Evolutionary conservation across 2,329 filamentous ascomycete species (phyloP), one percentile per base, ranked within the genome.

Genomic region (Paraconiothyrium brasiliense): DNA sequence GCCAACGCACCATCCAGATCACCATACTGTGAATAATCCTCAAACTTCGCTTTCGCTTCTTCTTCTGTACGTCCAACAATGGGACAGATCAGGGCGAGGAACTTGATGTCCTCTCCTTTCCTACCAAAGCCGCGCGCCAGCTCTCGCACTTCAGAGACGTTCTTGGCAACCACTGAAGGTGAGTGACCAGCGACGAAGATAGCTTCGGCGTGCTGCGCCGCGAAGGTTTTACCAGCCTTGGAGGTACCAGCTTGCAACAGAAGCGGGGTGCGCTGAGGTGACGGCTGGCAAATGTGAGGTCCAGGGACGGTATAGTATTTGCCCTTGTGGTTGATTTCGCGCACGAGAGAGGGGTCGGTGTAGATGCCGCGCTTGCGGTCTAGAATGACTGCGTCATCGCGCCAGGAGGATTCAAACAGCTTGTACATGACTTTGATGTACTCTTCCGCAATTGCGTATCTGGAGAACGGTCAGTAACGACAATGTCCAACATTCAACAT

Each of bases 391-490:
- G 89, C 89, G 67, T 90, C 87, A 58, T 87, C 84, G 14, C 87
- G 81, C 87, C 89, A 91, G 0, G 87, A 90, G 0, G 84, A 86
- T 70, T 90, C 84, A 78, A 87, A 85, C 1, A 91, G 83, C 69
- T 91, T 91, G 77, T 90, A 90, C 64, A 90, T 82, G 1, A 91
- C 87, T 47, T 85, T 81, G 73, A 91, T 82, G 76, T 91, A 92
- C 73, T 92, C 90, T 64, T 91, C 87, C 1, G 88, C 89, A 43
- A 89, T 83, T 7, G 83, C 85, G 65, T 92, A 92, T 57, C 89
- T 81, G 16, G 6, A 34, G 7, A 16, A 7, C 9, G 9, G 44
- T 88, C 82, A 9, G 82, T 84, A 64, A 91, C 91, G 58, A 57
- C 89, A 86, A 3, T 44, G 20, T 32, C n/a, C 20, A 16, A 20